Evolutionary conservation across 352 stramenopile species (phyloP), one percentile per base, ranked within the genome.

Genomic region (Thalassiosira sp.): DNA sequence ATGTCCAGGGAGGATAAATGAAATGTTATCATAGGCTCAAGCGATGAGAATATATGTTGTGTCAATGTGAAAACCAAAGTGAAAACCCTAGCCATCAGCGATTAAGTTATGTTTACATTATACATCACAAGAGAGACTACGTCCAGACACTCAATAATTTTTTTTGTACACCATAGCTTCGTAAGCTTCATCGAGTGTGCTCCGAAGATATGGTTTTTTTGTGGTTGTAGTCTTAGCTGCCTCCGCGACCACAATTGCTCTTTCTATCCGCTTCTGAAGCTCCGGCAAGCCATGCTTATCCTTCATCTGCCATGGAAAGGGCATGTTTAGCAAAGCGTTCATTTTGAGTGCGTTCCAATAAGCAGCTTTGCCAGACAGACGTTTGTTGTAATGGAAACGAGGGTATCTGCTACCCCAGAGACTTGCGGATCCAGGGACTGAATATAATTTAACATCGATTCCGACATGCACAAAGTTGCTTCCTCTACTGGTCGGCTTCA

Each of bases 361-460:
- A 20, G 78, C 54, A 22, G 48, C 24, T 33, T 64, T 37, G 6
- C 54, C 16, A 31, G 70, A 68, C 33, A 72, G 22, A 20, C 35
- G 28, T 16, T 72, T 28, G 25, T 81, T 81, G 56, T 85, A 85
- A 31, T 43, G 37, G 16, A 85, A 63, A 25, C 35, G 13, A n/a
- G 76, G 76, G 8, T 69, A 58, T 64, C 66, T 64, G 43, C 49
- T 79, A 33, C 70, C 53, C 0, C 54, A 56, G 6, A 60, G 31
- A 43, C 64, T 78, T 3, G 43, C 20, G 6, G 13, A 35, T 15
- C 75, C 43, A 13, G 48, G 61, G 28, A 76, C 61, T 43, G 72
- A 45, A 51, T 74, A 81, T 15, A 86, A 51, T 45, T 80, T 81
- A 18, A 79, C 59, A 68, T 82, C 78, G 40, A 87, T 67, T 15